phyloP scores from a whole-genome alignment of 225 moss, liverwort and hornwort genomes.

The Ulota crispa region DNA sequence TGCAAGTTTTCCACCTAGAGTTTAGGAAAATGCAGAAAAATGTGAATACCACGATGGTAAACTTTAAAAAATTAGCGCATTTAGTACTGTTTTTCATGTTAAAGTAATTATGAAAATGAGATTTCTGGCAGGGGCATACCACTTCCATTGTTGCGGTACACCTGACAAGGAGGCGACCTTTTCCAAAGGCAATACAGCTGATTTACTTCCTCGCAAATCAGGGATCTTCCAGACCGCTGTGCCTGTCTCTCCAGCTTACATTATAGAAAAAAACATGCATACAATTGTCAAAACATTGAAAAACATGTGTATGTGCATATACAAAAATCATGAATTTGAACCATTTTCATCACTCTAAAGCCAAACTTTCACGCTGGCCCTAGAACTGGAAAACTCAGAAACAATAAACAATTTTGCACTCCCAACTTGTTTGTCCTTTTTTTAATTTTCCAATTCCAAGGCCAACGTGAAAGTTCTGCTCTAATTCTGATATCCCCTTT shows the following conservation, averaged over 20 bases:
- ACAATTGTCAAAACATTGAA: background rate
- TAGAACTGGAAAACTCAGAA: no score
- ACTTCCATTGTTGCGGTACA: constrained; percentile 62
- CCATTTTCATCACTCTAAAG: background rate
- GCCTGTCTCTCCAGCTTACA: constrained; percentile 57
- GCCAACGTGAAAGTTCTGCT: no score
- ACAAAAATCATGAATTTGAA: background rate
- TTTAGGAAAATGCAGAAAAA: no score
- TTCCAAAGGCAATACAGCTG: constrained; percentile 53
- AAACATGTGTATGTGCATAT: background rate
- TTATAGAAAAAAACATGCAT: constrained; percentile 1
- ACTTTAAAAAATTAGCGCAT: no score
- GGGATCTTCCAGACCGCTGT: constrained; percentile 75
- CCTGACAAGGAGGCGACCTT: constrained; percentile 53
- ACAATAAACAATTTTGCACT: no score
- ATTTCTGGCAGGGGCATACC: constrained; percentile 32
- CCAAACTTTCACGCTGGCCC: no score
- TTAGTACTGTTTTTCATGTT: no score
- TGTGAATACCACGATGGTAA: no score
- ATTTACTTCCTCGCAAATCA: constrained; percentile 51
- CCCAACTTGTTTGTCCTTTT: no score
- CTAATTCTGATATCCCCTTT: background rate
- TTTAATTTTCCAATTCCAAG: no score
- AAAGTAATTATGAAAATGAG: no score
- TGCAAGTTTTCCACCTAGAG: no score